Conservation (phyloP, 331 rosid species). For the Quercus lobata region DNA sequence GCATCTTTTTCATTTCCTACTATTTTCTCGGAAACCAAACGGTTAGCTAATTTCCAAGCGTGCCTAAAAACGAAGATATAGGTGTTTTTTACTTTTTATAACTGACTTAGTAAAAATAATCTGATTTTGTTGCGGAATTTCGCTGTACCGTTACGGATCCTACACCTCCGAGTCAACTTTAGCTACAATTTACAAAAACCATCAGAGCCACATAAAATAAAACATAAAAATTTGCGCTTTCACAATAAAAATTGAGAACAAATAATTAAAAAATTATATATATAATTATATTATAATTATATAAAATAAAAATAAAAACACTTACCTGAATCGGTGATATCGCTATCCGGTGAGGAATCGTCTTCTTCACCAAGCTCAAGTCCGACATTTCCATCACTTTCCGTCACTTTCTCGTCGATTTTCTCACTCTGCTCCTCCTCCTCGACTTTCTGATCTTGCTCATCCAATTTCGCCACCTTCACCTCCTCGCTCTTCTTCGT, state of each 20-base stretch:
- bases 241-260: background rate
- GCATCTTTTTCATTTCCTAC: background rate
- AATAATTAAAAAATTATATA: background rate
- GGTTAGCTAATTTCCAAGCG: background rate
- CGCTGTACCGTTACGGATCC: background rate
- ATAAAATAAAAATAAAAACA: background rate
- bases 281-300: too few relatives aligned
- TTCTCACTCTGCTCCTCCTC: too few relatives aligned
- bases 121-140: background rate
- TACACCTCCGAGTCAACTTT: background rate
- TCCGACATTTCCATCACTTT: constrained; percentile 2
- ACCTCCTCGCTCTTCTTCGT: too few relatives aligned
- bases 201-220: background rate
- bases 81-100: background rate
- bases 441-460: too few relatives aligned
- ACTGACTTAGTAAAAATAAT: background rate
- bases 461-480: too few relatives aligned
- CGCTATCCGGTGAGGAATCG: constrained; percentile 64
- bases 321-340: constrained; percentile 89
- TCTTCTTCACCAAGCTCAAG: constrained; percentile 48
- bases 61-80: background rate
- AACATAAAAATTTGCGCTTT: background rate
- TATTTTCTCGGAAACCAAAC: constrained; percentile 5
- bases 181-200: background rate
- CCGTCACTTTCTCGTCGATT: too few relatives aligned